Conservation (phyloP, 306 rosid genomes). For the Dryas octopetala region DNA sequence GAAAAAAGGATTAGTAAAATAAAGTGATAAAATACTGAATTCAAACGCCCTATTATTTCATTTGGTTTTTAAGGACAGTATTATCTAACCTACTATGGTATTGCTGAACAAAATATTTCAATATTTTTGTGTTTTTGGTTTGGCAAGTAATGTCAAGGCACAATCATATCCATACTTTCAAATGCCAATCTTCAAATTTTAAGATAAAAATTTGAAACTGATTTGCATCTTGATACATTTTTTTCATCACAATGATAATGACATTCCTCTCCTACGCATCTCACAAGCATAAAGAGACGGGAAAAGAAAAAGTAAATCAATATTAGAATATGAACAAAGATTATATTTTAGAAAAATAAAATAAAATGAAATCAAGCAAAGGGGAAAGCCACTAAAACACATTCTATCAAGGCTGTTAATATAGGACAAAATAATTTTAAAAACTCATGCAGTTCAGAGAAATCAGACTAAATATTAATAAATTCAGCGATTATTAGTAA, state of each 20-base stretch:
- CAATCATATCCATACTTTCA: not conserved
- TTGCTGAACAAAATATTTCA: not conserved
- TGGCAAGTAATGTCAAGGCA: no score
- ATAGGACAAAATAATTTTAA: not conserved
- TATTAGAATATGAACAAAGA: not conserved
- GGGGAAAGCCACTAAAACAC: not conserved
- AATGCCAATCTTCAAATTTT: not conserved
- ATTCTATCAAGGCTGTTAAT: not conserved
- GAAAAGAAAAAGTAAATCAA: not conserved
- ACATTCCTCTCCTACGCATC: not conserved
- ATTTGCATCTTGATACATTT: not conserved
- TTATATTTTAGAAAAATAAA: not conserved
- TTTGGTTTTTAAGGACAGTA: not conserved
- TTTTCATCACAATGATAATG: not conserved
- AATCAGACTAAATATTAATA: not conserved
- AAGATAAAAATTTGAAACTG: not conserved
- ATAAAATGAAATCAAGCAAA: not conserved
- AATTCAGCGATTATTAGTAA: not conserved
- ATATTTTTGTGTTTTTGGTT: no score
- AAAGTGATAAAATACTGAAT: not conserved
- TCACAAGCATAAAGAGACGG: not conserved
- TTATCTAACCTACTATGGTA: not conserved
- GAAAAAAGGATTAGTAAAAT: not conserved
- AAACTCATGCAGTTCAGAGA: not conserved
- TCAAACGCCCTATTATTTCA: not conserved